Percentiles rank a stretch among this genome's conserved stretches.
phyloP scores from a whole-genome alignment of 1,284 basidiomycete genomes.

The Cutaneotrichosporon sp. region DNA sequence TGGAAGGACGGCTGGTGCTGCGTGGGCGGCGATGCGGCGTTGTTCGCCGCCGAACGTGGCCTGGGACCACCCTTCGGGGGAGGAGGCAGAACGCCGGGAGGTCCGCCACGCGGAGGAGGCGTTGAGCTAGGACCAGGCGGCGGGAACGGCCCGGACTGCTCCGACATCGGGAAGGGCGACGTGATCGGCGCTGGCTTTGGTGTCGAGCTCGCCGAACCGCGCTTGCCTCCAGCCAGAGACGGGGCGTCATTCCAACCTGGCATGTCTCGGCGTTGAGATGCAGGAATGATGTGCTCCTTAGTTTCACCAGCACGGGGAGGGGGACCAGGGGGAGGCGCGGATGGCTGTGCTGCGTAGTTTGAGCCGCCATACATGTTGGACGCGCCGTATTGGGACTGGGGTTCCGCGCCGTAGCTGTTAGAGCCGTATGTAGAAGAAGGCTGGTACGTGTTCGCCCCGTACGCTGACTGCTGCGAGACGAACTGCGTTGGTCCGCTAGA shows the following conservation, averaged over 20 bases:
- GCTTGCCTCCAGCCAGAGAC: slow-evolving; percentile 50
- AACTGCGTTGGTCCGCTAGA: neutral
- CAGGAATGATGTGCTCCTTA: slow-evolving; percentile 33
- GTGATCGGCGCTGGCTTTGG: slow-evolving; percentile 67
- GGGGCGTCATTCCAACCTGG: slow-evolving; percentile 83
- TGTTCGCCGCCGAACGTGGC: slow-evolving; percentile 36
- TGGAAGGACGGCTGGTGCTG: no score
- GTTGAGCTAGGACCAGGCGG: slow-evolving; percentile 34
- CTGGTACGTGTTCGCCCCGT: neutral
- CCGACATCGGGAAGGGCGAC: slow-evolving; percentile 77
- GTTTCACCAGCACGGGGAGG: slow-evolving; percentile 37
- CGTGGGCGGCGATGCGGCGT: neutral
- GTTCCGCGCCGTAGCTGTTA: neutral
- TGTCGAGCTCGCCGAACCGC: slow-evolving; percentile 52
- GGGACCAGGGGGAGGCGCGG: slow-evolving; percentile 22
- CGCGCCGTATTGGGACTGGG: slow-evolving; percentile 24
- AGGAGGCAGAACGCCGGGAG: slow-evolving; percentile 43
- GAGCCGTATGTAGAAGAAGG: neutral
- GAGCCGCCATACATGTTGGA: slow-evolving; percentile 21
- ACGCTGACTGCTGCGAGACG: neutral
- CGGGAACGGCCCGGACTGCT: slow-evolving; percentile 16
- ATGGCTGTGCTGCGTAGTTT: slow-evolving; percentile 37
- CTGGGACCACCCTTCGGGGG: slow-evolving; percentile 45
- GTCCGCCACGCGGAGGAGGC: slow-evolving; percentile 36
- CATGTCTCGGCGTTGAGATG: slow-evolving; percentile 55